phyloP scores from a whole-genome alignment of 441 rosid species.

The Jatropha podagrica region DNA sequence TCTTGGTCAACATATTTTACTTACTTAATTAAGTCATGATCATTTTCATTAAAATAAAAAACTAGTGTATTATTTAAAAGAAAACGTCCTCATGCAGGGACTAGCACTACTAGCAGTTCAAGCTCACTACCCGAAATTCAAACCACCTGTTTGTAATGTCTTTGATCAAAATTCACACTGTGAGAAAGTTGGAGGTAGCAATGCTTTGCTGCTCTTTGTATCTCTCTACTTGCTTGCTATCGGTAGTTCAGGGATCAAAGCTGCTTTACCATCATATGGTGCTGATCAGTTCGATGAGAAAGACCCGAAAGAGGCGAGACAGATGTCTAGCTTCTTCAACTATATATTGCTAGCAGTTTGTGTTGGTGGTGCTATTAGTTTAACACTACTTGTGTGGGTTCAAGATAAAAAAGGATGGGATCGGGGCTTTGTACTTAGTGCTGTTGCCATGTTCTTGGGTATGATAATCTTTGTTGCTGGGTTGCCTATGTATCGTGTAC shows the following conservation, averaged over 20 bases:
- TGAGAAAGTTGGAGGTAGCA: constrained; percentile 35
- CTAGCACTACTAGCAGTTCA: constrained; percentile 46
- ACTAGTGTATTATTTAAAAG: not conserved
- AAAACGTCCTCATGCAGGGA: constrained; percentile 32
- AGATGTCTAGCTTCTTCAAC: constrained; percentile 64
- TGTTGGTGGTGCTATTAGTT: constrained; percentile 46
- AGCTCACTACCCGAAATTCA: constrained; percentile 48
- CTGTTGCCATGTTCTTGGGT: constrained; percentile 37
- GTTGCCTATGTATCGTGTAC: constrained; percentile 46
- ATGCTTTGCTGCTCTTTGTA: constrained; percentile 42
- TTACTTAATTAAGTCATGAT: not conserved
- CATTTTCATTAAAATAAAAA: not conserved
- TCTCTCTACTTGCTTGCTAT: constrained; percentile 49
- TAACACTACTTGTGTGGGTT: constrained; percentile 53
- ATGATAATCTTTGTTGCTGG: constrained; percentile 36
- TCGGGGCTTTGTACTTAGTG: constrained; percentile 44
- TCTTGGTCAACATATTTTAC: constrained; percentile 36
- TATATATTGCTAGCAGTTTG: constrained; percentile 38
- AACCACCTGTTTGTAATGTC: constrained; percentile 49
- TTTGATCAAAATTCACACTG: constrained; percentile 34
- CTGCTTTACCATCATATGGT: constrained; percentile 51
- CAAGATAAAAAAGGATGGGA: constrained; percentile 66
- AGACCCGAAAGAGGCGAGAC: constrained; percentile 46
- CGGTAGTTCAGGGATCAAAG: constrained; percentile 54
- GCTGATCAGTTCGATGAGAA: constrained; percentile 62